Evolutionary conservation across 768 basidiomycete genomes (phyloP).

Genomic region (Pleurotus djamor): DNA sequence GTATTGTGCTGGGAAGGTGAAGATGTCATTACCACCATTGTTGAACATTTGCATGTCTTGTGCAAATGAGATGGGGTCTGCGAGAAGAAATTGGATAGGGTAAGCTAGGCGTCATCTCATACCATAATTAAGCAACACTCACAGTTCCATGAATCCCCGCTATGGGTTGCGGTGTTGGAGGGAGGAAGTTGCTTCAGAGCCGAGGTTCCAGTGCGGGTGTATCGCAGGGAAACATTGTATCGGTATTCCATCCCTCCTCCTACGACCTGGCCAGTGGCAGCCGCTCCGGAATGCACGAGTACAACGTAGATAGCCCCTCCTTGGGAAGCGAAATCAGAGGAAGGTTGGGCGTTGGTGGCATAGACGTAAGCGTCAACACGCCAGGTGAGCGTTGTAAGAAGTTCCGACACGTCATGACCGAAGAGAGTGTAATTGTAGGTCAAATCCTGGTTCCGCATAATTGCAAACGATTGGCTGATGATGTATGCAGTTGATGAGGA

Average conservation of each 20-base stretch:
- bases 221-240: not conserved
- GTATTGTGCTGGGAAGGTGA: not conserved
- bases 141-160: not conserved
- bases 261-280: not conserved
- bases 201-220: not conserved
- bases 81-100: too few relatives aligned
- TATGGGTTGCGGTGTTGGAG: not conserved
- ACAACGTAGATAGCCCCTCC: not conserved
- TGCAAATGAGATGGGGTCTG: not conserved
- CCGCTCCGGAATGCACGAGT: not conserved
- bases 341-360: not conserved
- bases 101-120: too few relatives aligned
- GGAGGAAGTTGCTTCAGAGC: not conserved
- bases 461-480: not conserved
- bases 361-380: not conserved
- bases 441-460: not conserved
- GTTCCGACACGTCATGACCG: not conserved
- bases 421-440: not conserved
- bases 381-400: not conserved
- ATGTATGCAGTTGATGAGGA: not conserved
- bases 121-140: not conserved
- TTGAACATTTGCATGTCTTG: not conserved
- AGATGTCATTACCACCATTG: not conserved
- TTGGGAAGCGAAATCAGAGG: not conserved
- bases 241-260: not conserved